Conservation (phyloP, 2,329 filamentous ascomycete genomes). For the Trichoderma gracile region DNA sequence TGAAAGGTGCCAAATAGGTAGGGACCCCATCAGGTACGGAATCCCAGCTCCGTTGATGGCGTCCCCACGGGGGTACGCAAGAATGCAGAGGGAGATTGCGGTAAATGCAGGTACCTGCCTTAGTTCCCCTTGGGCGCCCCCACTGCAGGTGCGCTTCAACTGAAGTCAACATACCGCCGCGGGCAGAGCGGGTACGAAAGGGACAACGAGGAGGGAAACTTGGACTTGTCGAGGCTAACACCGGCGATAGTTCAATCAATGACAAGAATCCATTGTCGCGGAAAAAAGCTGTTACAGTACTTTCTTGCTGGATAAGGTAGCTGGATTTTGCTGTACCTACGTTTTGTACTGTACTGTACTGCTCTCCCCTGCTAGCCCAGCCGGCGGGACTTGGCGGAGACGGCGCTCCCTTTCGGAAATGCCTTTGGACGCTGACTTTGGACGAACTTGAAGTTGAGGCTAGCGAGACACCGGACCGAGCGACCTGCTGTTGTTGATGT, state of each 20-base stretch:
- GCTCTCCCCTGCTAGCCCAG: constrained; percentile 23
- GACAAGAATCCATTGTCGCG: no score
- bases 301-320: no score
- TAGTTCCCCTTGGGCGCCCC: background rate
- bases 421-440: constrained; percentile 12
- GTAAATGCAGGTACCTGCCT: constrained; percentile 25
- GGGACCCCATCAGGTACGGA: background rate
- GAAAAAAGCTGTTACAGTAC: no score
- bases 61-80: constrained; percentile 24
- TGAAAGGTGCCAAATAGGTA: background rate
- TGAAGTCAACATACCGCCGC: no score
- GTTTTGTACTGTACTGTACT: no score
- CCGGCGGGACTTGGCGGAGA: constrained; percentile 27
- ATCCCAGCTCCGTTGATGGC: constrained; percentile 10
- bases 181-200: no score
- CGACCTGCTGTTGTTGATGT: background rate
- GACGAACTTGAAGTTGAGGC: background rate
- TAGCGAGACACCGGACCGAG: constrained; percentile 7
- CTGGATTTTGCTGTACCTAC: no score
- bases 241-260: no score
- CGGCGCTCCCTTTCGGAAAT: constrained; percentile 25
- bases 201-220: background rate
- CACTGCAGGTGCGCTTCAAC: background rate
- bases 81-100: constrained; percentile 22
- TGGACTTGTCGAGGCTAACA: no score